Percentiles rank a stretch among this genome's conserved stretches.
Evolutionary conservation across 176 grass and related monocot genomes (phyloP).

Genomic region (Calamus simplicifolius): DNA sequence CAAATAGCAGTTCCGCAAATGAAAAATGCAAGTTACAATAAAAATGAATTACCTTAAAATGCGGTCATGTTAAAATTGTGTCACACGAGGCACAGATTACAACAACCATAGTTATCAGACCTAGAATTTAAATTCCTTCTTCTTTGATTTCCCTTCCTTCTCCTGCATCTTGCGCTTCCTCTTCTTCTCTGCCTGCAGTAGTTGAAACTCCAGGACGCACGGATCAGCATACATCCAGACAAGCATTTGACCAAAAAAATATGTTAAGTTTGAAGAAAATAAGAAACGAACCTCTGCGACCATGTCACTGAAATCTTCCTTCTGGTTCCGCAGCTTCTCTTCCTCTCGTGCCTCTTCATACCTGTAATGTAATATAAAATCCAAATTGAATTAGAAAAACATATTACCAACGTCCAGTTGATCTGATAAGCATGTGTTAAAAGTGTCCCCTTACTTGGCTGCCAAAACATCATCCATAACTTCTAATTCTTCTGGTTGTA

Average conservation of each 20-base stretch:
- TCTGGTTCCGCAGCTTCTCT: constrained; percentile 81
- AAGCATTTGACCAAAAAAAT: background rate
- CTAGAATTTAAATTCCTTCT: constrained; percentile 40
- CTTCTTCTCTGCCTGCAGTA: constrained; percentile 34
- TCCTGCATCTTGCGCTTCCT: constrained; percentile 78
- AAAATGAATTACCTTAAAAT: too few species aligned
- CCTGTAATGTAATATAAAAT: constrained; percentile 32
- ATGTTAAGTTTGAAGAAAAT: background rate
- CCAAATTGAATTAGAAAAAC: background rate
- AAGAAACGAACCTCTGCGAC: constrained; percentile 58
- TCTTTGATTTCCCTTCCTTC: constrained; percentile 85
- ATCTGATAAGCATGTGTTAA: too few species aligned
- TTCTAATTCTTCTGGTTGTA: constrained; percentile 89
- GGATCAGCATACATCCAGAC: too few species aligned
- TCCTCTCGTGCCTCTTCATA: constrained; percentile 87
- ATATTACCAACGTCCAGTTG: too few species aligned
- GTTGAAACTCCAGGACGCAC: too few species aligned
- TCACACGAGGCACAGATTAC: too few species aligned
- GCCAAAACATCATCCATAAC: constrained; percentile 95
- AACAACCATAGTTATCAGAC: too few species aligned
- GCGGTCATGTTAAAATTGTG: too few species aligned
- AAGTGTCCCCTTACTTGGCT: constrained; percentile 61
- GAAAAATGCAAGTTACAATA: too few species aligned
- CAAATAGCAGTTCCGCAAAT: too few species aligned
- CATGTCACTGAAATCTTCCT: constrained; percentile 99